Conservation (phyloP, 148 eudicot species). For the Nepenthes gracilis region DNA sequence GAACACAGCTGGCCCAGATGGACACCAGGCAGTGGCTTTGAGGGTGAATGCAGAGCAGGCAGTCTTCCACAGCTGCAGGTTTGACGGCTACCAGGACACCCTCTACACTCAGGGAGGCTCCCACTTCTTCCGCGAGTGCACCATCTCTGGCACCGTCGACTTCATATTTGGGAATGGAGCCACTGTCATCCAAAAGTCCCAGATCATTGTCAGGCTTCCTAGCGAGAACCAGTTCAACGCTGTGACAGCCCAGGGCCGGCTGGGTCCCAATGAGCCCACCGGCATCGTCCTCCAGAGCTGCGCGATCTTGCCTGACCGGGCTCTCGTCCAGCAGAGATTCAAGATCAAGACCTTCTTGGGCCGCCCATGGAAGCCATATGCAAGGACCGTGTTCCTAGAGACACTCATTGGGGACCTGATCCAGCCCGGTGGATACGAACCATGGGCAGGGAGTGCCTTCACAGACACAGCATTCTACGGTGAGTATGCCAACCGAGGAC, state of each 20-base stretch:
- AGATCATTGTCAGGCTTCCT: conserved; percentile 25
- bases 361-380: conserved; percentile 38
- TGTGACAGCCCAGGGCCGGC: conserved; percentile 37
- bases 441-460: conserved; percentile 17
- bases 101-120: conserved; percentile 16
- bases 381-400: conserved; percentile 32
- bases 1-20: conserved; percentile 35
- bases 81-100: conserved; percentile 33
- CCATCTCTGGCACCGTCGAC: conserved; percentile 23
- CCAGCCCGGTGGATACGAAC: conserved; percentile 30
- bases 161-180: conserved; percentile 29
- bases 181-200: conserved; percentile 22
- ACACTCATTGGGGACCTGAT: conserved; percentile 21
- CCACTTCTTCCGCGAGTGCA: conserved; percentile 24
- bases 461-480: conserved; percentile 13
- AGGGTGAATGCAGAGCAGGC: conserved; percentile 16
- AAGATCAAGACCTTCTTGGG: conserved; percentile 28
- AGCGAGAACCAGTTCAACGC: conserved; percentile 23
- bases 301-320: conserved; percentile 21
- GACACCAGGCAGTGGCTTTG: conserved; percentile 38
- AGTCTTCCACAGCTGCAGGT: conserved; percentile 19
- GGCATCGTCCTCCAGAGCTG: conserved; percentile 39
- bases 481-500: conserved; percentile 32
- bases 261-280: background rate
- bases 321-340: conserved; percentile 7